Evolutionary conservation across 305 asterid species (phyloP), one percentile per base, ranked within the genome.

Genomic region (Caryopteris hybrid): DNA sequence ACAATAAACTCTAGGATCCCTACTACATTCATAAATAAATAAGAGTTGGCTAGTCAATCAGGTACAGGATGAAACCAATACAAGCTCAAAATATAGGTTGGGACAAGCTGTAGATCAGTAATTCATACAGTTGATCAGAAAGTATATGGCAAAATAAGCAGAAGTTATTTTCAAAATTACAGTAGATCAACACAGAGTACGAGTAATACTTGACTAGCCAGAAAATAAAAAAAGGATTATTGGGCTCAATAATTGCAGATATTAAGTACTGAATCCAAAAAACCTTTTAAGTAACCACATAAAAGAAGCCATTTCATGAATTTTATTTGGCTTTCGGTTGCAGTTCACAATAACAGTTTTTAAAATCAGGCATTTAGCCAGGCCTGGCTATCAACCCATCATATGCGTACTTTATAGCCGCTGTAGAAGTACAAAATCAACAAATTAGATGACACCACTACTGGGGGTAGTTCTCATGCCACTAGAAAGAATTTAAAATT

Each of bases 1-100:
- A 84, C 97, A 85, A 68, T 23, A 62, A 71, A 82, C 64, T 66
- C 71, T 66, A 48, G 77, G 50, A 61, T 74, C 81, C 85, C 96
- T 85, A 74, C 65, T 27, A 71, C 42, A 60, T 66, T 33, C 39
- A 60, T 20, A 45, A 56, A 69, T 42, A 60, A 29, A 23, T 23
- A 42, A 66, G 51, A 60, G 55, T 41, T 29, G 38, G 21, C 39
- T 16, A 46, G n/a, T 52, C 48, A 14, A 52, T 36, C 18, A 48
- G 22, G 17, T 57, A 54, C 46, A 38, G 18, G 48, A 23, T 11
- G 43, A 58, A 29, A 36, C 3, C 13, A 12, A 25, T 64, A 22
- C 48, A 41, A 58, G 17, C 41, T 41, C 36, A n/a, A 31, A 27
- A 11, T 21, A 42, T 31, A 64, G 61, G 11, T 25, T 38, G 22